These are phyloP conservation scores for Acorus gramineus DNA, from an alignment of 106 monocot genomes.

Conservation along the genomic window DNA sequence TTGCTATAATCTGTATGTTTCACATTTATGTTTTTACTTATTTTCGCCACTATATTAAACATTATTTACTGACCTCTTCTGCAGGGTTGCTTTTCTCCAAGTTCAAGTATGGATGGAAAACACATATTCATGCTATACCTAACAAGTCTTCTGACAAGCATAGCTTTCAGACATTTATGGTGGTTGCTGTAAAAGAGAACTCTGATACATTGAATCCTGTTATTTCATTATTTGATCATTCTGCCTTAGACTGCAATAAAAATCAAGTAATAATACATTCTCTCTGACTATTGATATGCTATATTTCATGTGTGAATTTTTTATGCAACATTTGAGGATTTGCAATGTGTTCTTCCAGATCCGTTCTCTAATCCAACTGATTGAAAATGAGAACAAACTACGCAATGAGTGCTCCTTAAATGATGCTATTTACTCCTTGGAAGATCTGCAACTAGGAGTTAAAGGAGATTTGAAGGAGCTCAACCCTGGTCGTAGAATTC, in stretches of 20 bases:
- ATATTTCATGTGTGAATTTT: no score
- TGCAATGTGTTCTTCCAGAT: conserved; percentile 26
- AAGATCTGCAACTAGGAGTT: conserved; percentile 65
- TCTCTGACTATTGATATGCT: not conserved
- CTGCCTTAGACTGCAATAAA: conserved; percentile 17
- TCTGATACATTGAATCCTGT: conserved; percentile 26
- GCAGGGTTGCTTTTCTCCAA: conserved; percentile 72
- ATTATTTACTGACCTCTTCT: conserved; percentile 11
- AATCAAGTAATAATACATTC: conserved; percentile 45
- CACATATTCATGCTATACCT: conserved; percentile 45
- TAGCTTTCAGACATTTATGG: conserved; percentile 73
- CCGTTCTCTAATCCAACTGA: conserved; percentile 29
- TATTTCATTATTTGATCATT: conserved; percentile 34
- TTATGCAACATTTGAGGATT: no score
- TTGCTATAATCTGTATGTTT: no score
- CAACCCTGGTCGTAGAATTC: conserved; percentile 52
- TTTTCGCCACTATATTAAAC: no score
- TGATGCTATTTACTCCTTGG: conserved; percentile 47
- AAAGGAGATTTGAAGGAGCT: conserved; percentile 55
- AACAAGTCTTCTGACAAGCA: conserved; percentile 33
- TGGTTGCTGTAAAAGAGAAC: conserved; percentile 49
- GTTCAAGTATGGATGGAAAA: conserved; percentile 86
- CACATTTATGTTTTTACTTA: no score
- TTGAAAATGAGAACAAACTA: conserved; percentile 71
- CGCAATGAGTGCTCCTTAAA: conserved; percentile 35